Evolutionary conservation across 768 basidiomycete species (phyloP), one percentile per base, ranked within the genome.

Genomic region (Paxillus rubicundulus): DNA sequence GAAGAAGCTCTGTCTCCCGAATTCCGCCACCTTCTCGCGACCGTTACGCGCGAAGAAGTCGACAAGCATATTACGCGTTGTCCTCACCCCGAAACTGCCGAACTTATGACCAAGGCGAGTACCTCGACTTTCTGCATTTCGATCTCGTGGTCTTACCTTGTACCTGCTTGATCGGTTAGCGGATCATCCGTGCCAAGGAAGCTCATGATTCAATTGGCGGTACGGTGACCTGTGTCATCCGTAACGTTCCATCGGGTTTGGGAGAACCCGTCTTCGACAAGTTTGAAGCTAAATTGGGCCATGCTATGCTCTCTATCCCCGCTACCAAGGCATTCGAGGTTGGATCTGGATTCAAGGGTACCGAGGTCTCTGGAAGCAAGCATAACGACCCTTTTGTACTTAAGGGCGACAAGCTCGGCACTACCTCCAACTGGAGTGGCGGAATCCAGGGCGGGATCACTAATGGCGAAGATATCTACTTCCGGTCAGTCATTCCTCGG

Each of bases 191-290:
- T 48, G 93, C 97, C 33, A 98, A 98, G 70, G 86, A 92, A 17
- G 79, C 83, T 2, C 75, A 82, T 49, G 97, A 99, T 74, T 98
- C 96, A 3, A 95, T 99, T 57, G 97, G 97, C 46, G 97, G 97
- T n/a, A 96, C 92, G 2, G 84, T 98, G 49, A 98, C 93, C 51
- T 98, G 97, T 68, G 91, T 98, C 36, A 89, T 99, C 60, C 89
- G 96, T 40, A 85, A 86, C 50, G 84, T 87, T 2, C 97, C 97
- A 42, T 74, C 86, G 17, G 97, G 97, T 8, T 82, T 98, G 27
- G 97, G 97, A 45, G 97, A 98, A 70, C 97, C 97, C 48, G 89
- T 92, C 46, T 98, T 99, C 71, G 95, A 99, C 81, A 98, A 98
- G 72, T 87, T 98, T 69, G 96, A 97, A 72, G 97, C 97, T 17